Conservation (phyloP, 225 moss, liverwort and hornwort species). For the Marchantia paleacea region DNA sequence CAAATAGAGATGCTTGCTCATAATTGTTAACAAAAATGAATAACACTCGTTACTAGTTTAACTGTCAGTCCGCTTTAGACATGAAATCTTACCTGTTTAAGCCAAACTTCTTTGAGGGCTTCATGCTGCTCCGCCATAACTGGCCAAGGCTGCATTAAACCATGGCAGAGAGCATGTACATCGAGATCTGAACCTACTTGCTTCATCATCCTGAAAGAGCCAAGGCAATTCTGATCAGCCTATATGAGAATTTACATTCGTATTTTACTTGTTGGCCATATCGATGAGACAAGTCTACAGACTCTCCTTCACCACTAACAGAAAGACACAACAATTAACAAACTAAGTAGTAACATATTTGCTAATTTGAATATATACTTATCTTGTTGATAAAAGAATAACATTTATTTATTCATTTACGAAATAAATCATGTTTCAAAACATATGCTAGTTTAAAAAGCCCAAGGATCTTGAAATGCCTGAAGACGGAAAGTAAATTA, state of each 20-base stretch:
- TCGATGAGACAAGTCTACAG: too few relatives aligned
- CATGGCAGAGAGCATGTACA: slow-evolving; percentile 91
- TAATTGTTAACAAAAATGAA: not conserved
- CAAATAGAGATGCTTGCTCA: not conserved
- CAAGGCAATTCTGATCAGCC: not conserved
- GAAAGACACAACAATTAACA: too few relatives aligned
- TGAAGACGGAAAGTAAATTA: too few relatives aligned
- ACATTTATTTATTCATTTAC: too few relatives aligned
- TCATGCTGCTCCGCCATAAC: slow-evolving; percentile 98
- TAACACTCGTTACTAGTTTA: slow-evolving; percentile 14
- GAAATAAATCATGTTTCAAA: too few relatives aligned
- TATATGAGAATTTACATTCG: not conserved
- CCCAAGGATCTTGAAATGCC: too few relatives aligned
- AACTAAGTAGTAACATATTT: too few relatives aligned
- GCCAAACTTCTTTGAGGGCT: slow-evolving; percentile 80
- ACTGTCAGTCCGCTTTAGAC: not conserved
- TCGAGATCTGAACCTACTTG: slow-evolving; percentile 92
- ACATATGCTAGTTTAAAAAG: too few relatives aligned
- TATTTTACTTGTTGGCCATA: too few relatives aligned
- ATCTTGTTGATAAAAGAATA: too few relatives aligned
- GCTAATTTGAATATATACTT: too few relatives aligned
- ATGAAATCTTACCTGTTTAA: slow-evolving; percentile 63
- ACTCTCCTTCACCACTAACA: too few relatives aligned
- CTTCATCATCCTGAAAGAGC: slow-evolving; percentile 75
- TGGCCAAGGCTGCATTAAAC: slow-evolving; percentile 96